These are phyloP conservation scores for Chlorella sorokiniana DNA, from an alignment of 139 green algal species.

Conservation along the genomic window DNA sequence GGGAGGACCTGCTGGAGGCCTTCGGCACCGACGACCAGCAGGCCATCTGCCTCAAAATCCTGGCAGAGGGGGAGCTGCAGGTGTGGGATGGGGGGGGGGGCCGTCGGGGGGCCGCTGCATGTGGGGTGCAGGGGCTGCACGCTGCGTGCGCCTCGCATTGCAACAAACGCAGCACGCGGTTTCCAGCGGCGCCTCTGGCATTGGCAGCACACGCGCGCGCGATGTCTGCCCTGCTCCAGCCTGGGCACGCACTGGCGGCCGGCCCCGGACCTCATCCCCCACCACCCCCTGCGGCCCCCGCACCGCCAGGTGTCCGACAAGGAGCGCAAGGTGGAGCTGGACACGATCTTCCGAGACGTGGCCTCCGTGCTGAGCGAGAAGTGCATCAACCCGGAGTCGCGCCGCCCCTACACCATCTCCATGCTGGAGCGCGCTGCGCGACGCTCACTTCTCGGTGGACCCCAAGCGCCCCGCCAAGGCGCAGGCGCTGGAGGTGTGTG, in stretches of 20 bases:
- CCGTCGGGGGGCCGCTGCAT: neutral
- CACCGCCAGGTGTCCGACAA: slow-evolving; percentile 91
- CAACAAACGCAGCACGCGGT: too few species aligned
- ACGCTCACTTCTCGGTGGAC: slow-evolving; percentile 95
- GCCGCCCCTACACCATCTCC: slow-evolving; percentile 91
- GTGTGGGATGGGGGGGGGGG: slow-evolving; percentile 41
- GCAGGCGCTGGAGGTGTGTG: slow-evolving; percentile 85
- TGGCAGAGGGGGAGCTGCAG: slow-evolving; percentile 92
- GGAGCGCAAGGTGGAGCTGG: slow-evolving; percentile 87
- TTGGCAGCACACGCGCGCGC: too few species aligned
- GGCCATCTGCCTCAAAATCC: slow-evolving; percentile 86
- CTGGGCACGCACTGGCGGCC: too few species aligned
- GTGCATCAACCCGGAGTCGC: slow-evolving; percentile 89
- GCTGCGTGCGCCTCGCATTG: neutral
- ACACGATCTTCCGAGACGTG: slow-evolving; percentile 91
- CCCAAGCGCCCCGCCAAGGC: slow-evolving; percentile 91
- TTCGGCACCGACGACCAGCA: slow-evolving; percentile 92
- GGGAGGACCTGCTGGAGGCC: slow-evolving; percentile 80
- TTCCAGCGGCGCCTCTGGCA: too few species aligned
- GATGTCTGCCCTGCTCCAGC: too few species aligned
- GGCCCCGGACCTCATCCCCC: too few species aligned
- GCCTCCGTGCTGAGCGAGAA: slow-evolving; percentile 79
- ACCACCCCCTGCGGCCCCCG: too few species aligned
- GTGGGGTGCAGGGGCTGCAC: neutral
- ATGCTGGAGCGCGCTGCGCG: slow-evolving; percentile 94